Evolutionary conservation across 2,329 filamentous ascomycete genomes (phyloP), one percentile per base, ranked within the genome.

Genomic region (Colletotrichum eleusines): DNA sequence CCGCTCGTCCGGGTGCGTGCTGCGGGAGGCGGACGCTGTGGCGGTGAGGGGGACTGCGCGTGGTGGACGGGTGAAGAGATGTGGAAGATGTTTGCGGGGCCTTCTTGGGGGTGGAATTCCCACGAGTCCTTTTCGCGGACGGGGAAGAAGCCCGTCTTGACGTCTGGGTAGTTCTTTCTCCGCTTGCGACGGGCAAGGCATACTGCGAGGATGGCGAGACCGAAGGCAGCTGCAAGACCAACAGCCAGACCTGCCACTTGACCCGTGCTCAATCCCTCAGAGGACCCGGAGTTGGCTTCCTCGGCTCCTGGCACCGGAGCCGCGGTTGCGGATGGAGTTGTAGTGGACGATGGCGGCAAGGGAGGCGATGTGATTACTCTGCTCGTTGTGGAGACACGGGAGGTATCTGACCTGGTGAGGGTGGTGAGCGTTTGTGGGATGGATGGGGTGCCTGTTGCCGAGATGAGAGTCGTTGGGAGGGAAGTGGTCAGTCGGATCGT

Each of bases 131-230:
- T 77, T 53, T 83, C 79, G 23, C 77, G 74, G 69, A 79, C 76
- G 5, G 79, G 78, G 61, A 80, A 77, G 72, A 85, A 83, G 3
- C 79, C 81, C 3, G 77, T 80, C 73, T 81, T 81, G 59, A 78
- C 75, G 23, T 79, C 79, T 35, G 74, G 78, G 61, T 81, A 81
- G 26, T 78, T 81, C 74, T 77, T 81, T 60, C 79, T 81, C n/a
- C 86, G 83, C 11, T 79, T 75, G 61, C 78, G 79, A 55, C 84
- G 80, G 4, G 82, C 81, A 18, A 87, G 65, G 9, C 87, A 74
- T 31, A 89, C 83, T 16, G 87, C 76, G 5, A 81, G 82, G 35
- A 88, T 75, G 7, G 83, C 85, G 23, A 91, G 74, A 5, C 84
- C 72, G 3, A 71, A 18, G 0, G 69, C 72, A 20, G 67, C 72